Percentiles rank a stretch among this genome's conserved stretches.
These are phyloP conservation scores for Pleurotus giganteus DNA, from an alignment of 768 basidiomycete genomes.

Conservation along the genomic window DNA sequence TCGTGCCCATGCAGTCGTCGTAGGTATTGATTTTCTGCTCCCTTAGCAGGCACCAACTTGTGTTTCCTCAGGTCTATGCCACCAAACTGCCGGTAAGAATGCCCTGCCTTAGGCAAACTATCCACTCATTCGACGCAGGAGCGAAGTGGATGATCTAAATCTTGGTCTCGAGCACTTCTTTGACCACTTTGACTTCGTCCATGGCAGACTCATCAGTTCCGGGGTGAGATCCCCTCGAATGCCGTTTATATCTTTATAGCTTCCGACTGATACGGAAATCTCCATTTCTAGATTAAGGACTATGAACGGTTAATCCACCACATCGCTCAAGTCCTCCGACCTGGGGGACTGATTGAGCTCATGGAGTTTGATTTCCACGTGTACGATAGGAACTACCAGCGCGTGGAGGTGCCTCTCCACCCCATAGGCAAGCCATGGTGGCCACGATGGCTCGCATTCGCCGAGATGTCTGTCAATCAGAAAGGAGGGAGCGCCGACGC, in stretches of 20 bases:
- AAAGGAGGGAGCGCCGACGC: constrained; percentile 67
- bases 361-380: constrained; percentile 68
- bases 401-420: constrained; percentile 40
- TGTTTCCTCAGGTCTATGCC: constrained; percentile 58
- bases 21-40: constrained; percentile 32
- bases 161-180: constrained; percentile 82
- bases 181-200: constrained; percentile 74
- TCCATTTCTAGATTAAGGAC: constrained; percentile 56
- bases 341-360: constrained; percentile 65
- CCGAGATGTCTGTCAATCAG: constrained; percentile 48
- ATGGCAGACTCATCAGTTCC: constrained; percentile 67
- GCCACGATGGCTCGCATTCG: constrained; percentile 59
- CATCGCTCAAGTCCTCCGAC: constrained; percentile 62
- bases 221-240: constrained; percentile 50
- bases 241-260: constrained; percentile 8
- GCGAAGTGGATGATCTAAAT: constrained; percentile 84
- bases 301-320: constrained; percentile 64
- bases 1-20: constrained; percentile 77
- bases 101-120: not conserved
- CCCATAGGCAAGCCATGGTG: constrained; percentile 53
- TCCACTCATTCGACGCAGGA: constrained; percentile 38
- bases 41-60: not conserved
- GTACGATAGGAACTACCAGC: constrained; percentile 50
- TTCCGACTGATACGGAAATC: constrained; percentile 9
- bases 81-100: constrained; percentile 59